These are phyloP conservation scores for sunflower (Helianthus annuus) DNA, from an alignment of 129 eudicot species.

Conservation along the genomic window HanXRQr2.0-SUNRISE NC_035438.2:322917-323416, in stretches of 20 bases:
- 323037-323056: conserved; percentile 95
- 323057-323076: conserved; percentile 73
- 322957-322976: conserved; percentile 50
- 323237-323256: conserved; percentile 45
- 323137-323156: conserved; percentile 74
- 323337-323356: not conserved
- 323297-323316: conserved; percentile 16
- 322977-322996: conserved; percentile 58
- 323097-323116: conserved; percentile 96
- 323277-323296: conserved; percentile 32
- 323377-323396: not conserved
- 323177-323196: conserved; percentile 66
- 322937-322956: conserved; percentile 46
- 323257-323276: conserved; percentile 25
- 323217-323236: conserved; percentile 44
- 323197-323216: conserved; percentile 83
- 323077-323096: conserved; percentile 69
- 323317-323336: not conserved
- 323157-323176: conserved; percentile 55
- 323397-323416: conserved; percentile 46
- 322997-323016: conserved; percentile 77
- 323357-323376: no score
- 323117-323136: conserved; percentile 71
- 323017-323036: conserved; percentile 71
- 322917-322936: conserved; percentile 56